Conservation (phyloP, 169 alveolate species). For the Cyclospora cayetanensis region DNA sequence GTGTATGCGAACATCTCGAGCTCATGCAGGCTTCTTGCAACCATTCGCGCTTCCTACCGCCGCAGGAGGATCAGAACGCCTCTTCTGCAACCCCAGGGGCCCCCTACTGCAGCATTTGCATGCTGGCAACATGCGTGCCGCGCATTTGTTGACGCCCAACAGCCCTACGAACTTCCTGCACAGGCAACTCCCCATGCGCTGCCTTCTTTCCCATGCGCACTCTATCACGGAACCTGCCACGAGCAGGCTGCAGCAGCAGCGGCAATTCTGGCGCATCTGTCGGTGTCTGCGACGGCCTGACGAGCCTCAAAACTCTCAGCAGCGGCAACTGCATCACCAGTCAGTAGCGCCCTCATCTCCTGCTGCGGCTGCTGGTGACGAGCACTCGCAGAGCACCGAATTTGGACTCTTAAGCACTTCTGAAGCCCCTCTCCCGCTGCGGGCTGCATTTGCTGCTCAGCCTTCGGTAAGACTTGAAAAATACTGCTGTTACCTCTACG, state of each 20-base stretch:
- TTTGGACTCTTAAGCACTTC: not conserved
- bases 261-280: not conserved
- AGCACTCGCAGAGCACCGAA: no score
- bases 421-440: not conserved
- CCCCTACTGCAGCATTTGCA: no score
- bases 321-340: not conserved
- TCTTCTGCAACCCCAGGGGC: no score
- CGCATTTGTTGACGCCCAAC: no score
- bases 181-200: no score
- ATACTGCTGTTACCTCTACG: no score
- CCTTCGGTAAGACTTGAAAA: constrained; percentile 48
- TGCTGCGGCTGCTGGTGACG: constrained; percentile 32
- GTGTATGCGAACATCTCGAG: no score
- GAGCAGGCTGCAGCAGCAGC: not conserved
- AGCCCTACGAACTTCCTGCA: no score
- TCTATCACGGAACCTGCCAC: not conserved
- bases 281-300: not conserved
- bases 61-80: no score
- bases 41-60: no score
- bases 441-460: constrained; percentile 18
- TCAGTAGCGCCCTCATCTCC: not conserved
- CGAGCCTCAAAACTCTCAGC: not conserved
- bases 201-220: not conserved
- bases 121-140: no score
- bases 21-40: no score